phyloP scores from a whole-genome alignment of 2,329 filamentous ascomycete genomes.

The Hypoxylon sp. region DNA sequence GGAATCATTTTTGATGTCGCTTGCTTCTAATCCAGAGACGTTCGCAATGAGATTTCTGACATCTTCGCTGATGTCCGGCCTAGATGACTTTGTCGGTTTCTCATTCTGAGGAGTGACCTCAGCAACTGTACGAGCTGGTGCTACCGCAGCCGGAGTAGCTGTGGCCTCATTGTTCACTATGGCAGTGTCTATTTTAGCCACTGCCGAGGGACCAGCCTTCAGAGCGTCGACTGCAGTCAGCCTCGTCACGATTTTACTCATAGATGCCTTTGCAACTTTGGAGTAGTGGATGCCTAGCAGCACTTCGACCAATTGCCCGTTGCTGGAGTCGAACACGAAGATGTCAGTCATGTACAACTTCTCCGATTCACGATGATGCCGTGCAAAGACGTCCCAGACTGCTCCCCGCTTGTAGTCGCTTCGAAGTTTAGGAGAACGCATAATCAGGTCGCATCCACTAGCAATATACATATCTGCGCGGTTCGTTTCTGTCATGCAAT shows the following conservation, averaged over 20 bases:
- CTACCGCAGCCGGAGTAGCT: too few relatives aligned
- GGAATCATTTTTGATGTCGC: conserved; percentile 55
- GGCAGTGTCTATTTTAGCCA: too few relatives aligned
- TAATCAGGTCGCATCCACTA: conserved; percentile 52
- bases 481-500: conserved; percentile 53
- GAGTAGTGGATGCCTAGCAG: conserved; percentile 55
- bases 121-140: too few relatives aligned
- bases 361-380: conserved; percentile 48
- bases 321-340: conserved; percentile 55
- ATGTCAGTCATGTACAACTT: conserved; percentile 53
- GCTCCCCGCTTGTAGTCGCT: background rate
- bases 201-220: too few relatives aligned
- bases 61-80: conserved; percentile 24
- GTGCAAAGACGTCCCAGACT: conserved; percentile 52
- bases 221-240: conserved; percentile 35
- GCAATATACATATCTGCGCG: conserved; percentile 55
- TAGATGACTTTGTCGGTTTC: background rate
- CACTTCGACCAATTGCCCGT: conserved; percentile 52
- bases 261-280: conserved; percentile 49
- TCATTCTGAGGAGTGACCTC: too few relatives aligned
- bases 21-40: conserved; percentile 54
- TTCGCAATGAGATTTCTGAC: conserved; percentile 45
- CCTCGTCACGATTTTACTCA: conserved; percentile 53
- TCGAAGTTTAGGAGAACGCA: conserved; percentile 51
- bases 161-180: too few relatives aligned